Base-by-base conservation (phyloP, 306 rosid species). In the Dalbergia cultrata region DNA sequence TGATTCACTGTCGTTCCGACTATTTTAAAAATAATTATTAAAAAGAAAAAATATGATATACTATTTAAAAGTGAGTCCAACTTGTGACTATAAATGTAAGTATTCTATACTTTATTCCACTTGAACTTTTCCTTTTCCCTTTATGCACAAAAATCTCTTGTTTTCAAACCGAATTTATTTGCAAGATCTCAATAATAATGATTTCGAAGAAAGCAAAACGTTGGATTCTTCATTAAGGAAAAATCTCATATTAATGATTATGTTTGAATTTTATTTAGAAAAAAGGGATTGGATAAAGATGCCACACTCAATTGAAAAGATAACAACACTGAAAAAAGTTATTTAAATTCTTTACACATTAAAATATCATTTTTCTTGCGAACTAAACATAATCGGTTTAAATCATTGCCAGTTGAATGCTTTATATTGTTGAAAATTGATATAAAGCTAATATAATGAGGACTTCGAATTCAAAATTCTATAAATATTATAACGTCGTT, bases 191-290 rank as follows among this genome's bases (percentile, higher is more conserved):
- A 67, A 61, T 45, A 62, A 75, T 61, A 84, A 75, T 63, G 75
- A 75, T 80, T 33, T 80, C 78, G 75, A 45, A 54, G 57, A 70
- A 75, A 84, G 72, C 70, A 70, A 80, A 63, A 57, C 13, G 57
- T n/a, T 69, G 78, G 69, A 76, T 76, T 80, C 67, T 70, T 80
- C 59, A 76, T 47, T 45, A 57, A 76, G 59, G 10, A 54, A 58
- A 84, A 71, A 80, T 80, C 80, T 37, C 16, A 26, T 17, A 68
- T 72, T 67, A 70, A 80, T 76, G 77, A 85, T 77, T 72, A 65
- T 71, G 86, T 72, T 82, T 77, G 70, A 77, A 64, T 54, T 71
- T 53, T 58, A 63, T 26, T 71, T 34, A 1, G 58, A 71, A 71
- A 43, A 45, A 67, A 56, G 43, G 17, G 64, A 64, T 76, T 57